A percentile compares a stretch with the other conserved stretches of the same genome.
phyloP scores from a whole-genome alignment of 805 yeast species.

The Blastobotrys peoriensis region DNA sequence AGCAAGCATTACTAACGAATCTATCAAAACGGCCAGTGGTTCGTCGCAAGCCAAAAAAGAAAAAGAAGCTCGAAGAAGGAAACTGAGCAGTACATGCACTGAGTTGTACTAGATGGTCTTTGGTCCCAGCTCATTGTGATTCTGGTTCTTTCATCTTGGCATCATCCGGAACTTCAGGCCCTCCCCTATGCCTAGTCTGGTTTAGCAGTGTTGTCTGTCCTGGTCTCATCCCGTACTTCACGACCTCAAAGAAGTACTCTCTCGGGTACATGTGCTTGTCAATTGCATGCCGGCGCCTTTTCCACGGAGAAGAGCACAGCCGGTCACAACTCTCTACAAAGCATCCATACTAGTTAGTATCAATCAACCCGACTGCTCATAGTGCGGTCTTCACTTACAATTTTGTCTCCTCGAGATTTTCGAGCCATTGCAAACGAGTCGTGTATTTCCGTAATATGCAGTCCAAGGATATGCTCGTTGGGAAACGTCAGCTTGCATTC shows the following conservation, averaged over 20 bases:
- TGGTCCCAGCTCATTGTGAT: too few relatives aligned
- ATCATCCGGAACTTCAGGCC: background rate
- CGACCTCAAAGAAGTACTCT: constrained; percentile 15
- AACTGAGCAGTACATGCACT: background rate
- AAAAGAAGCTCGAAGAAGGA: constrained; percentile 19
- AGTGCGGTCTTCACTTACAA: constrained; percentile 13
- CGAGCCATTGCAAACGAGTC: constrained; percentile 40
- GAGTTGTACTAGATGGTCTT: too few relatives aligned
- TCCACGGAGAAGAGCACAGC: constrained; percentile 34
- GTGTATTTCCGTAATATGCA: constrained; percentile 51
- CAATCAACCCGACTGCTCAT: background rate
- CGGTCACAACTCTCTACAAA: constrained; percentile 38
- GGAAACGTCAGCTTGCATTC: constrained; percentile 35
- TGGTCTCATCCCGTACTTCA: constrained; percentile 9
- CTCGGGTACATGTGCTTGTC: constrained; percentile 46
- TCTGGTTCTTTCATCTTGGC: too few relatives aligned
- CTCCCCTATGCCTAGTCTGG: background rate
- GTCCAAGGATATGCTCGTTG: constrained; percentile 34
- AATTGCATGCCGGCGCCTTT: constrained; percentile 44
- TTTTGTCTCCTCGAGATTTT: constrained; percentile 36
- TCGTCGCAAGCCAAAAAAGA: constrained; percentile 32
- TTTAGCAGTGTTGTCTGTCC: background rate
- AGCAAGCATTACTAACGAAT: constrained; percentile 51
- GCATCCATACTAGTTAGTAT: constrained; percentile 33
- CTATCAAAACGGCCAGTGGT: constrained; percentile 59